These are phyloP conservation scores for Penicillium sp. DNA, from an alignment of 2,329 filamentous ascomycete genomes.

Conservation along the genomic window DNA sequence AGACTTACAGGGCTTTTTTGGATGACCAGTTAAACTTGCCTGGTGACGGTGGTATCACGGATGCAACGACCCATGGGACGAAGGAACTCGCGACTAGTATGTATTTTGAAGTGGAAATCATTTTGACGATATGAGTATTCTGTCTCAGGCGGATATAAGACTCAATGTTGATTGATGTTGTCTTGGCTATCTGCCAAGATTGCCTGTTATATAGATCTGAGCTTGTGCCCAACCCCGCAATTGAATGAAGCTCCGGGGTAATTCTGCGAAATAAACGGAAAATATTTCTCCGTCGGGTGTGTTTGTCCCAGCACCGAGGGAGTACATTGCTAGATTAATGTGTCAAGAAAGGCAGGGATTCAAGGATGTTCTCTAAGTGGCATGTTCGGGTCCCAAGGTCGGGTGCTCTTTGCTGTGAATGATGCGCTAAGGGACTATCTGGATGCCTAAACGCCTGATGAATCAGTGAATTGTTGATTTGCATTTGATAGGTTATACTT, in stretches of 20 bases:
- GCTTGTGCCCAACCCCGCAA: slow-evolving; percentile 14
- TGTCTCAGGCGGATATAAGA: not conserved
- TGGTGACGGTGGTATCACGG: slow-evolving; percentile 5
- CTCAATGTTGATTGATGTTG: not conserved
- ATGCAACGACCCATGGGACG: not conserved
- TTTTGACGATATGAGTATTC: not conserved
- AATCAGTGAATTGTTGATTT: no score
- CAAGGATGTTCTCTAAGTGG: not conserved
- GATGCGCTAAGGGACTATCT: not conserved
- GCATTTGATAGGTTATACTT: no score
- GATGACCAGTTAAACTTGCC: slow-evolving; percentile 19
- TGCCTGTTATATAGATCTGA: not conserved
- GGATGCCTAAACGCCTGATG: not conserved
- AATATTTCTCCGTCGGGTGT: slow-evolving; percentile 13
- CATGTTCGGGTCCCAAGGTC: not conserved
- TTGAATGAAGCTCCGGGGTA: slow-evolving; percentile 9
- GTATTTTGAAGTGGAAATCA: not conserved
- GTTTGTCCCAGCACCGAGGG: not conserved
- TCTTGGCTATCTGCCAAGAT: not conserved
- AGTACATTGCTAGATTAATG: not conserved
- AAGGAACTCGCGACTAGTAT: not conserved
- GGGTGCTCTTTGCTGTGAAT: not conserved
- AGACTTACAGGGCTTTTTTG: slow-evolving; percentile 14
- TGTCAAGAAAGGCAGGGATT: not conserved
- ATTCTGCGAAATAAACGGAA: slow-evolving; percentile 5